phyloP scores from a whole-genome alignment of 2,329 filamentous ascomycete genomes.

The Colletotrichum lini region DNA sequence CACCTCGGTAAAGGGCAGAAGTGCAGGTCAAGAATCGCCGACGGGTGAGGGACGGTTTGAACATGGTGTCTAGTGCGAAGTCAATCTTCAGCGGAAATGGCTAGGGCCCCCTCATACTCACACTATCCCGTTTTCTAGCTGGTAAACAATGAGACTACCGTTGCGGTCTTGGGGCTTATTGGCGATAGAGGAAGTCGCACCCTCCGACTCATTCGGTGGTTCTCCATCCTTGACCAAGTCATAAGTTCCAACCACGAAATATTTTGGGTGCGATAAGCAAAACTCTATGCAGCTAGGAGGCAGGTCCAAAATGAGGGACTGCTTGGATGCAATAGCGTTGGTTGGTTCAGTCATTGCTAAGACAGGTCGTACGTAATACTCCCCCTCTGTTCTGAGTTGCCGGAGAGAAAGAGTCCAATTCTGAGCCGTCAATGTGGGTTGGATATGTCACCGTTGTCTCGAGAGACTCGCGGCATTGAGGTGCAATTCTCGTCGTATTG shows the following conservation, averaged over 20 bases:
- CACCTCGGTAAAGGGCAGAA: slow-evolving; percentile 72
- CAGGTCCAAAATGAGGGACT: slow-evolving; percentile 71
- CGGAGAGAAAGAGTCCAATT: neutral
- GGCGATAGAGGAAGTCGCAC: slow-evolving; percentile 19
- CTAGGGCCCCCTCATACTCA: slow-evolving; percentile 58
- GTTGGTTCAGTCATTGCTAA: slow-evolving; percentile 15
- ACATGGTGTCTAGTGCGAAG: slow-evolving; percentile 61
- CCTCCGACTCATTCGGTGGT: neutral
- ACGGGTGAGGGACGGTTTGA: slow-evolving; percentile 74
- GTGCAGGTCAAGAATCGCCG: slow-evolving; percentile 87
- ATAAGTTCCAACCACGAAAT: slow-evolving; percentile 89
- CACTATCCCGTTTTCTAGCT: slow-evolving; percentile 66
- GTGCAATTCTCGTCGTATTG: neutral
- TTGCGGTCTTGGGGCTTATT: slow-evolving; percentile 74
- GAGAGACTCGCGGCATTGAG: neutral
- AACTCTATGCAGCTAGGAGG: slow-evolving; percentile 87
- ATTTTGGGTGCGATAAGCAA: slow-evolving; percentile 71
- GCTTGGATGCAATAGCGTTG: slow-evolving; percentile 56
- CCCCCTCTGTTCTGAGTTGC: neutral
- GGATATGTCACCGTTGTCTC: neutral
- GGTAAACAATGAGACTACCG: slow-evolving; percentile 80
- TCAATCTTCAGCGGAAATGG: neutral
- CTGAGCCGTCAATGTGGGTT: neutral
- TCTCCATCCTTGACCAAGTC: slow-evolving; percentile 71
- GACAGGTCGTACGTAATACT: too few relatives aligned